A percentile compares a stretch with the other conserved stretches of the same genome.
Evolutionary conservation across 2,329 filamentous ascomycete species (phyloP).

Genomic region (Pseudohalonectria lignicola): DNA sequence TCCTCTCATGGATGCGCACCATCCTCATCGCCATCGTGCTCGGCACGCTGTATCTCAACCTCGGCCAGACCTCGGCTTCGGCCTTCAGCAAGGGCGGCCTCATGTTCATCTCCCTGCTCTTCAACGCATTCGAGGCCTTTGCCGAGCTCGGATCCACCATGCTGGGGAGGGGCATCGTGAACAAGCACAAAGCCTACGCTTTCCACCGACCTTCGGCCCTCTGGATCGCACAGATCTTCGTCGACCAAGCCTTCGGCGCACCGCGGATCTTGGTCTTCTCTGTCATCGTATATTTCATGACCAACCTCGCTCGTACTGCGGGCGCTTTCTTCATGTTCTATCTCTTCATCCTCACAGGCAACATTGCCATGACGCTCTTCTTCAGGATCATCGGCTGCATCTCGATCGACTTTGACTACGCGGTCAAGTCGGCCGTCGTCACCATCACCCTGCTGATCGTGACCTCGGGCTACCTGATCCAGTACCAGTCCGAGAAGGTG

Average conservation of each 20-base stretch:
- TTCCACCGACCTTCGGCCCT: constrained; percentile 75
- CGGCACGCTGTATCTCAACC: constrained; percentile 67
- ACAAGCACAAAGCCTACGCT: constrained; percentile 74
- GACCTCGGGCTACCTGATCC: constrained; percentile 75
- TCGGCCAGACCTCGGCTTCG: constrained; percentile 53
- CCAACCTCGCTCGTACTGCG: constrained; percentile 53
- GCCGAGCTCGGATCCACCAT: constrained; percentile 66
- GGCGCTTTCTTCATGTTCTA: constrained; percentile 72
- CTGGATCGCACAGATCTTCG: constrained; percentile 73
- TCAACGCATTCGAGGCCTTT: constrained; percentile 83
- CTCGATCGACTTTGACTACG: constrained; percentile 74
- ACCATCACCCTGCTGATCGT: constrained; percentile 74
- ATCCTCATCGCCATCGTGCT: constrained; percentile 69
- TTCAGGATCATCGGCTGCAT: constrained; percentile 66
- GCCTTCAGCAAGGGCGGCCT: constrained; percentile 76
- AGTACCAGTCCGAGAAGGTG: constrained; percentile 61
- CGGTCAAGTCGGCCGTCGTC: constrained; percentile 70
- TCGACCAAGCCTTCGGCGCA: constrained; percentile 64
- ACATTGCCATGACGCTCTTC: constrained; percentile 65
- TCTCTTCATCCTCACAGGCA: constrained; percentile 56
- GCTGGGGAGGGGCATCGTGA: constrained; percentile 65
- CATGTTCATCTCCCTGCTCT: constrained; percentile 68
- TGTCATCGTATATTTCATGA: constrained; percentile 74
- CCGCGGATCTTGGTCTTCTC: constrained; percentile 62
- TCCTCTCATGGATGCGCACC: constrained; percentile 56